Conservation (phyloP, 2,329 filamentous ascomycete genomes). For the Ceratocystis ficicola region DNA sequence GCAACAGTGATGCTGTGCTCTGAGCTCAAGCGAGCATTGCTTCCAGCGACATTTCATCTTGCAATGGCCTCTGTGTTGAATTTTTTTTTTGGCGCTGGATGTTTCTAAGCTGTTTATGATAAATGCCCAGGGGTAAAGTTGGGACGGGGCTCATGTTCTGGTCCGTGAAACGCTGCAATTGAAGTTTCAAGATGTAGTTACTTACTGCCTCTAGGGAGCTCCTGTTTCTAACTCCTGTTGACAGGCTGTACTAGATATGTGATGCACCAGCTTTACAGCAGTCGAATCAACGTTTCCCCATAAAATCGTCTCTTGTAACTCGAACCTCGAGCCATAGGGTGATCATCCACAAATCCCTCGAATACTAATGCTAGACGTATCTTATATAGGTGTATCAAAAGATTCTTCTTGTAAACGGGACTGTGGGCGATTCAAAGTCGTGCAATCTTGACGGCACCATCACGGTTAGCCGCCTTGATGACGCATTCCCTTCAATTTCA, state of each 20-base stretch:
- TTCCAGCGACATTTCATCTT: background rate
- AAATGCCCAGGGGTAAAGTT: background rate
- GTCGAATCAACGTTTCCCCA: background rate
- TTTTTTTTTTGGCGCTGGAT: too few relatives aligned
- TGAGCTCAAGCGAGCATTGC: background rate
- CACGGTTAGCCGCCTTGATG: slow-evolving; percentile 69
- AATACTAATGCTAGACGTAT: background rate
- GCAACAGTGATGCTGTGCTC: slow-evolving; percentile 1
- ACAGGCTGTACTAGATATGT: background rate
- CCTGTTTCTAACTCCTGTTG: background rate
- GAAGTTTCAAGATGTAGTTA: background rate
- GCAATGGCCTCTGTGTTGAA: too few relatives aligned
- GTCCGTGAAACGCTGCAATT: background rate
- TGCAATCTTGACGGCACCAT: slow-evolving; percentile 65
- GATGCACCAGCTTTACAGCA: background rate
- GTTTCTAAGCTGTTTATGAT: background rate
- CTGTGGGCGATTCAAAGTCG: slow-evolving; percentile 54
- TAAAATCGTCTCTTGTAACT: background rate
- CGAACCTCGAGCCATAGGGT: background rate
- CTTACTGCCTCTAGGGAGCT: background rate
- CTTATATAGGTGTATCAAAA: slow-evolving; percentile 71
- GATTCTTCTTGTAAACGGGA: slow-evolving; percentile 67
- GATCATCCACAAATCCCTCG: background rate
- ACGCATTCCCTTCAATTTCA: slow-evolving; percentile 65
- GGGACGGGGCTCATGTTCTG: background rate